Percentiles rank a stretch among this genome's conserved stretches.
Conservation (phyloP, 1,139 yeast genomes). For the Magnusiomyces paraingens region DNA sequence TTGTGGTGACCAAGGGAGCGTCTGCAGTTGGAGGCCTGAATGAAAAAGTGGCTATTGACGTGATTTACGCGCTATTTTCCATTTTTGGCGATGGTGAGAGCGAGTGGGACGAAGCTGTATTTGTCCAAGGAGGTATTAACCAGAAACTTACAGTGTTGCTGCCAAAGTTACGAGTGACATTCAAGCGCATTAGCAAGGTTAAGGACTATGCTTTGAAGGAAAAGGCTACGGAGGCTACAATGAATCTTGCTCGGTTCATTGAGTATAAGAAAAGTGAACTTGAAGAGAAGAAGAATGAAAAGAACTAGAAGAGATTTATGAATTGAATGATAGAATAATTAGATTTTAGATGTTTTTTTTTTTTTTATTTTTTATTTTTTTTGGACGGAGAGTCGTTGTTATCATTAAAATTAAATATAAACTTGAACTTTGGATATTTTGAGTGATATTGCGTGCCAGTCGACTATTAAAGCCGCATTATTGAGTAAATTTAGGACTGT, state of each 20-base stretch:
- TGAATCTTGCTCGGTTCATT: constrained; percentile 67
- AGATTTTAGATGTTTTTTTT: too few species aligned
- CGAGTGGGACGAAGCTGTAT: constrained; percentile 61
- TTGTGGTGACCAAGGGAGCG: constrained; percentile 1
- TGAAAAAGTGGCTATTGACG: constrained; percentile 46
- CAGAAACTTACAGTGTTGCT: constrained; percentile 40
- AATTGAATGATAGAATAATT: too few species aligned
- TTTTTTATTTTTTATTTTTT: too few species aligned
- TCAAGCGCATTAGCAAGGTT: constrained; percentile 65
- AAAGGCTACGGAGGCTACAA: constrained; percentile 62
- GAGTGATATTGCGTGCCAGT: too few species aligned
- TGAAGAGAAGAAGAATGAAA: too few species aligned
- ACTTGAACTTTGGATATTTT: too few species aligned
- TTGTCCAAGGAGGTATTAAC: constrained; percentile 51
- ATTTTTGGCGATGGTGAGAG: constrained; percentile 64
- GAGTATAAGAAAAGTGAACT: constrained; percentile 54
- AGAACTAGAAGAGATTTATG: too few species aligned
- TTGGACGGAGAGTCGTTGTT: too few species aligned
- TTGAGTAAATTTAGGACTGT: too few species aligned
- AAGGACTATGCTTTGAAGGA: constrained; percentile 49
- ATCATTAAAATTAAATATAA: too few species aligned
- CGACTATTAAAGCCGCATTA: too few species aligned
- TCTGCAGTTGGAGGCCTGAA: constrained; percentile 19
- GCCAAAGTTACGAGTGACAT: constrained; percentile 45
- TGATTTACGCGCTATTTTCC: constrained; percentile 63